Percentiles rank a stretch among this genome's conserved stretches.
Conservation (phyloP, 176 grass and related monocot species). For the Musa itinerans region DNA sequence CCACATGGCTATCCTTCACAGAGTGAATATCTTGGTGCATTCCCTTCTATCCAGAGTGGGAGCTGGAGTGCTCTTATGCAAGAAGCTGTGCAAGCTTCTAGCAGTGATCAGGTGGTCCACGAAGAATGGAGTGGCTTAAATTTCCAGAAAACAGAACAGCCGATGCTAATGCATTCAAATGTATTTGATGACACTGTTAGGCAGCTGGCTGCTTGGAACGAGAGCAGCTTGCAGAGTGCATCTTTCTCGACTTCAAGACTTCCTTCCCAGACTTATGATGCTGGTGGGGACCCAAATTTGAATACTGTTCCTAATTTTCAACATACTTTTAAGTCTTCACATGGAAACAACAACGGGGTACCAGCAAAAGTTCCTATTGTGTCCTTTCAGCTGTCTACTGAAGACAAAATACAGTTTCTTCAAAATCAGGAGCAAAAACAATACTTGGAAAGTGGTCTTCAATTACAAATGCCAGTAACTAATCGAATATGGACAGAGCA, state of each 20-base stretch:
- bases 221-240: conserved; percentile 29
- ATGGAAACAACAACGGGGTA: conserved; percentile 35
- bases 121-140: conserved; percentile 75
- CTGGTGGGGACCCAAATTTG: conserved; percentile 40
- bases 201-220: conserved; percentile 34
- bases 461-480: conserved; percentile 39
- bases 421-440: conserved; percentile 51
- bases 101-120: conserved; percentile 63
- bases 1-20: conserved; percentile 38
- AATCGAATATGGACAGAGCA: conserved; percentile 49
- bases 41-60: conserved; percentile 67
- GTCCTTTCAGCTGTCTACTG: conserved; percentile 34
- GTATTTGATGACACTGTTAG: conserved; percentile 25
- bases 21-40: conserved; percentile 47
- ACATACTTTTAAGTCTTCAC: conserved; percentile 30
- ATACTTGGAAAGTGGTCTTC: conserved; percentile 38
- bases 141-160: conserved; percentile 55
- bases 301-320: conserved; percentile 51
- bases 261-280: conserved; percentile 27
- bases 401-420: conserved; percentile 43
- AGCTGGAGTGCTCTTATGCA: conserved; percentile 99
- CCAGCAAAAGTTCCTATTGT: conserved; percentile 28
- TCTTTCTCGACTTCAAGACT: conserved; percentile 15
- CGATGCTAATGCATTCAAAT: conserved; percentile 26
- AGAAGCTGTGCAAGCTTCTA: conserved; percentile 70